A percentile compares a stretch with the other conserved stretches of the same genome.
phyloP scores from a whole-genome alignment of 2,329 filamentous ascomycete genomes.

The Nannizziopsis arthrosporioides region DNA sequence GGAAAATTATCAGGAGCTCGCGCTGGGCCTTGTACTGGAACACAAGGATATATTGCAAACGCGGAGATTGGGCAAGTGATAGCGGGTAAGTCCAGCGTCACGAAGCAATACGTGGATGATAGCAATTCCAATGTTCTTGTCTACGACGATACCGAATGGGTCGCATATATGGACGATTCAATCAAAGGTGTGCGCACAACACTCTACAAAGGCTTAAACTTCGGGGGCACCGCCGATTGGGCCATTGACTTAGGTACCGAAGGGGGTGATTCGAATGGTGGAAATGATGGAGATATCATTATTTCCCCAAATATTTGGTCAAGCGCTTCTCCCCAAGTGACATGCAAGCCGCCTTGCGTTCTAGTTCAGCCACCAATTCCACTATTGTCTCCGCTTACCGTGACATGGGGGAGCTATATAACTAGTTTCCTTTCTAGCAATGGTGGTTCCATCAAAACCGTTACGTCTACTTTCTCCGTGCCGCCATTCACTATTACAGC shows the following conservation, averaged over 20 bases:
- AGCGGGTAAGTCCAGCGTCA: conserved; percentile 3
- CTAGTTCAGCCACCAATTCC: no score
- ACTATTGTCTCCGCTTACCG: no score
- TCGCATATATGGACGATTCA: conserved; percentile 24
- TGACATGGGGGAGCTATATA: no score
- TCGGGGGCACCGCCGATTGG: conserved; percentile 26
- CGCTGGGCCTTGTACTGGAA: conserved; percentile 29
- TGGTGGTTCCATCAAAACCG: no score
- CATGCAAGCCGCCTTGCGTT: no score
- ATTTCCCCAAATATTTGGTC: no score
- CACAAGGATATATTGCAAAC: conserved; percentile 31
- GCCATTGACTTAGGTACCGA: conserved; percentile 22
- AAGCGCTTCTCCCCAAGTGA: no score
- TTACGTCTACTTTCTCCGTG: no score
- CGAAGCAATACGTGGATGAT: conserved; percentile 4
- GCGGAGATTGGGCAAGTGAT: conserved; percentile 32
- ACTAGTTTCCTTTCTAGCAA: no score
- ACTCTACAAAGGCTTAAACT: conserved; percentile 17
- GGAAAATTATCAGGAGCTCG: conserved; percentile 25
- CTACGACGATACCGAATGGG: conserved; percentile 25
- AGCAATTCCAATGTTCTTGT: conserved; percentile 19
- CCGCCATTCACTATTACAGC: no score
- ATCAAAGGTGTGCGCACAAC: conserved; percentile 19
- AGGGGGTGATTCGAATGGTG: no score
- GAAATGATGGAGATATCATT: no score